Percentiles rank a stretch among this genome's conserved stretches.
These are phyloP conservation scores for Aspergillus intermedius DNA, from an alignment of 2,329 filamentous ascomycete species.

Conservation along the genomic window DNA sequence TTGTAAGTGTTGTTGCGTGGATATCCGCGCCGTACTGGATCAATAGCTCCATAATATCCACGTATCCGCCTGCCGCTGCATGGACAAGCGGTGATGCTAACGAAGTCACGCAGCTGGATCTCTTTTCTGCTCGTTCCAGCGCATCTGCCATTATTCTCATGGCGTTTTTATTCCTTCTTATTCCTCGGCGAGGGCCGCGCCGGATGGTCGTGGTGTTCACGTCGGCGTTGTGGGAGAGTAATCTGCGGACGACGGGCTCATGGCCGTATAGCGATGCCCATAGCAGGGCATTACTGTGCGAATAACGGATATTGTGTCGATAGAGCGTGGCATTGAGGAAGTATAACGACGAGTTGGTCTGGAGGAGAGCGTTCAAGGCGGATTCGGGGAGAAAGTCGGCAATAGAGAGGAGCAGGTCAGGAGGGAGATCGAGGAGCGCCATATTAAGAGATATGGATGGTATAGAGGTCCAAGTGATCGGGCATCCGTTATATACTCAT, in stretches of 20 bases:
- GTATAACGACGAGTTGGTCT: conserved; percentile 9
- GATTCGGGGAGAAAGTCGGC: not conserved
- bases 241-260: conserved; percentile 5
- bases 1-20: not conserved
- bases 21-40: not conserved
- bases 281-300: conserved; percentile 8
- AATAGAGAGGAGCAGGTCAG: not conserved
- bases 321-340: conserved; percentile 15
- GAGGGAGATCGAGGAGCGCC: not conserved
- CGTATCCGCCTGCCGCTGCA: not conserved
- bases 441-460: not conserved
- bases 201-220: conserved; percentile 1
- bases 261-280: conserved; percentile 14
- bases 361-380: conserved; percentile 10
- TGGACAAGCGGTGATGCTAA: not conserved
- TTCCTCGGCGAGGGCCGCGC: not conserved
- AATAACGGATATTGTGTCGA: conserved; percentile 6
- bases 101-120: not conserved
- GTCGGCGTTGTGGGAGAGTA: conserved; percentile 13
- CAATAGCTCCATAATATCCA: not conserved
- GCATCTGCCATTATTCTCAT: no score
- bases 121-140: not conserved
- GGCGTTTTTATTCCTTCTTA: no score
- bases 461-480: not conserved
- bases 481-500: no score